These are phyloP conservation scores for Cladobotryum protrusum DNA, from an alignment of 2,329 filamentous ascomycete species.

Conservation along the genomic window DNA sequence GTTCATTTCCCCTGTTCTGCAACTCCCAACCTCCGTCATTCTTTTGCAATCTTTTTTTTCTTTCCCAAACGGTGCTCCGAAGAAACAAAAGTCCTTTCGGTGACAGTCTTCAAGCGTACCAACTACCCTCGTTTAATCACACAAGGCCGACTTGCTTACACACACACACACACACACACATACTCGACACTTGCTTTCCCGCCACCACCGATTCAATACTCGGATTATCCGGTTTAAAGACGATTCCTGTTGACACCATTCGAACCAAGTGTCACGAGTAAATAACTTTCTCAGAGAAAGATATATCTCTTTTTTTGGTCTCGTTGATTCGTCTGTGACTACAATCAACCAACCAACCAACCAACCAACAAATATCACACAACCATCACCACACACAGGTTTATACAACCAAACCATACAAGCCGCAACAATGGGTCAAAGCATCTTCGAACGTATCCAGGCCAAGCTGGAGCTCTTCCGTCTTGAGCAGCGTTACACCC, in stretches of 20 bases:
- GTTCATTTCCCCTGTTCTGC: background rate
- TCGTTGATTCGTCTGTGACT: background rate
- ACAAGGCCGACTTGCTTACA: too few species aligned
- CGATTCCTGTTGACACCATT: too few species aligned
- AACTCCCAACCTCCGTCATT: background rate
- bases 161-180: too few species aligned
- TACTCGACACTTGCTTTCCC: too few species aligned
- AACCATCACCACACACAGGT: too few species aligned
- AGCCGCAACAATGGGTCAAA: conserved; percentile 39
- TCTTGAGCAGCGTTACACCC: conserved; percentile 91
- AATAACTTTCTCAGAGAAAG: too few species aligned
- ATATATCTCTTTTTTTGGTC: too few species aligned
- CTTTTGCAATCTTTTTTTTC: background rate
- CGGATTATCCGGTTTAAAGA: too few species aligned
- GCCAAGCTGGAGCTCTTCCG: conserved; percentile 83
- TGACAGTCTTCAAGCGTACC: background rate
- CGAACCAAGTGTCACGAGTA: too few species aligned
- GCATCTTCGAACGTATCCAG: conserved; percentile 54
- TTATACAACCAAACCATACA: background rate
- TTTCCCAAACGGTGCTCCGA: background rate
- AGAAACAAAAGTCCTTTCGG: background rate
- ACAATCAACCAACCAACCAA: background rate
- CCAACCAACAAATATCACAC: background rate
- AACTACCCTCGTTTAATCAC: background rate
- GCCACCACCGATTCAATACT: too few species aligned